Evolutionary conservation across 2,329 filamentous ascomycete species (phyloP).

Genomic region (Neurospora sp.): DNA sequence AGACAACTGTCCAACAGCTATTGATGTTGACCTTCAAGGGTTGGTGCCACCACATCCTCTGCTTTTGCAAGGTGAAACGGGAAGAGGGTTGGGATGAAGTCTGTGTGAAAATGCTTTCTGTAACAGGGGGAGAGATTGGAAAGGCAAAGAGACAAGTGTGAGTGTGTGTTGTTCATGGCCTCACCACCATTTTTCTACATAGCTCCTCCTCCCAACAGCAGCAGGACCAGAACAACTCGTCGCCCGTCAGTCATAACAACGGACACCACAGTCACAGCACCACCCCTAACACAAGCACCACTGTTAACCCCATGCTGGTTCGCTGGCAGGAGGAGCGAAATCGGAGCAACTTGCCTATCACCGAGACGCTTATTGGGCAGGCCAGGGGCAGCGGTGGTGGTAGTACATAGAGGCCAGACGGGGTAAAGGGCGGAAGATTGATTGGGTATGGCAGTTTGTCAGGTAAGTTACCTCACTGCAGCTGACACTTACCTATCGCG

Average conservation of each 20-base stretch:
- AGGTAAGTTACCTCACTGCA: neutral
- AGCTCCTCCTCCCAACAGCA: neutral
- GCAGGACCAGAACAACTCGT: neutral
- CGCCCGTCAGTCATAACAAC: neutral
- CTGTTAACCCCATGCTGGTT: slow-evolving; percentile 14
- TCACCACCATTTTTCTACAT: neutral
- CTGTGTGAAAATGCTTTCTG: neutral
- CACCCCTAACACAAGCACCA: neutral
- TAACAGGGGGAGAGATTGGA: neutral
- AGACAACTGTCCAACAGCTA: slow-evolving; percentile 2
- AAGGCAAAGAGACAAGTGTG: neutral
- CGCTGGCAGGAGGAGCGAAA: slow-evolving; percentile 15
- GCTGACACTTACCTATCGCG: neutral
- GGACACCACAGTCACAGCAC: neutral
- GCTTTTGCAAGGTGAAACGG: neutral
- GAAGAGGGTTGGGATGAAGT: neutral
- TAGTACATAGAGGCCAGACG: neutral
- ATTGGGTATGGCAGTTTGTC: neutral
- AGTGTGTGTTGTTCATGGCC: neutral
- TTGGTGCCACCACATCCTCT: slow-evolving; percentile 6
- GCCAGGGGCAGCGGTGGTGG: neutral
- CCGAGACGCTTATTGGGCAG: slow-evolving; percentile 11
- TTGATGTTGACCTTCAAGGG: slow-evolving; percentile 5
- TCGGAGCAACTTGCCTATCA: slow-evolving; percentile 16
- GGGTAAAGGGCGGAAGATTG: neutral